A percentile compares a stretch with the other conserved stretches of the same genome.
Conservation (phyloP, 2,329 filamentous ascomycete genomes). For the Onygena corvina region DNA sequence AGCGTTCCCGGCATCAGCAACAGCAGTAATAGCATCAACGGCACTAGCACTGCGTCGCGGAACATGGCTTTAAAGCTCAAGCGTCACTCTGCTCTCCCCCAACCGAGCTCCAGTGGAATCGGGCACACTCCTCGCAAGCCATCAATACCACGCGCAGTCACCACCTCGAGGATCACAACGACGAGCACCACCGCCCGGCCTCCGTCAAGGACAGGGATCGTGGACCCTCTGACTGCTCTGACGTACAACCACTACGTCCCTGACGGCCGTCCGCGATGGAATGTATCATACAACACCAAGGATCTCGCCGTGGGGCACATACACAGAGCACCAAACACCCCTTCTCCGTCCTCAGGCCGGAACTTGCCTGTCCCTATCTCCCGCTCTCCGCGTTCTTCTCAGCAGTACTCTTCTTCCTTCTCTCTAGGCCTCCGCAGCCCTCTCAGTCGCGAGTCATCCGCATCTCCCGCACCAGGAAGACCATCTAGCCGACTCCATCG, state of each 20-base stretch:
- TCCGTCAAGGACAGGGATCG: constrained; percentile 21
- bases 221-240: neutral
- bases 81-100: constrained; percentile 40
- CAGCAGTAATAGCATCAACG: too few species aligned
- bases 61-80: constrained; percentile 30
- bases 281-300: constrained; percentile 50
- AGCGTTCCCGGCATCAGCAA: constrained; percentile 25
- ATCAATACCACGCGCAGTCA: constrained; percentile 26
- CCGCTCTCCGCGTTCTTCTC: constrained; percentile 21
- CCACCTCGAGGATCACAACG: constrained; percentile 16
- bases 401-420: constrained; percentile 21
- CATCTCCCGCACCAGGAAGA: constrained; percentile 28
- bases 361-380: constrained; percentile 23
- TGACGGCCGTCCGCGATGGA: constrained; percentile 56
- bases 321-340: constrained; percentile 51
- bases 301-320: constrained; percentile 56
- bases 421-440: constrained; percentile 33
- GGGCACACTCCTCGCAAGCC: constrained; percentile 25
- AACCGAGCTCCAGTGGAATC: constrained; percentile 21
- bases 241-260: neutral
- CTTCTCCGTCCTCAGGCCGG: constrained; percentile 46
- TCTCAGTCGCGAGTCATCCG: constrained; percentile 32
- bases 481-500: constrained; percentile 23
- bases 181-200: constrained; percentile 12
- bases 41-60: constrained; percentile 31